Evolutionary conservation across 2,329 filamentous ascomycete genomes (phyloP).

Genomic region (Daldinia sp.): DNA sequence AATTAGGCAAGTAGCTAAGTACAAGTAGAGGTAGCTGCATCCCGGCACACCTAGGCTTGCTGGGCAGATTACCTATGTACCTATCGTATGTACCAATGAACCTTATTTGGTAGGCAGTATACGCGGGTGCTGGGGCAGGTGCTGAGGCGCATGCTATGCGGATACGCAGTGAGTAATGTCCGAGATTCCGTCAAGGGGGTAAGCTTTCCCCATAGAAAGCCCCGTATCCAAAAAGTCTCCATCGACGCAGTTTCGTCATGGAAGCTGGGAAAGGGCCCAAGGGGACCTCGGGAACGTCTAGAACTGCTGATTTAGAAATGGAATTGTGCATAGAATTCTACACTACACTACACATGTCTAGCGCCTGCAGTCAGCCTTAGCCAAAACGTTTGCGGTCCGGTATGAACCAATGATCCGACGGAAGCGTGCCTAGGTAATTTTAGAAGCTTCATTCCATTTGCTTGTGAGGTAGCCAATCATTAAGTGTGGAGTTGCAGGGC

Average conservation of each 20-base stretch:
- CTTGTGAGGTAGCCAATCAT: not conserved
- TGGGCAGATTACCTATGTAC: slow-evolving; percentile 1
- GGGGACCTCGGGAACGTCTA: not conserved
- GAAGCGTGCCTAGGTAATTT: slow-evolving; percentile 5
- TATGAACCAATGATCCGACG: slow-evolving; percentile 12
- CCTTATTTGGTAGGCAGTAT: slow-evolving; percentile 11
- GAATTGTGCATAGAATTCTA: not conserved
- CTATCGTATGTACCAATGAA: not conserved
- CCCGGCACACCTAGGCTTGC: not conserved
- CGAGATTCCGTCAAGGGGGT: slow-evolving; percentile 35
- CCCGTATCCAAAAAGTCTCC: slow-evolving; percentile 17
- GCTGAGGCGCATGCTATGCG: slow-evolving; percentile 22
- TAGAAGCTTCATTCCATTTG: slow-evolving; percentile 3
- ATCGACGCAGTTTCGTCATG: slow-evolving; percentile 27
- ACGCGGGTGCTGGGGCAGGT: not conserved
- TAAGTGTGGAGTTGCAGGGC: not conserved
- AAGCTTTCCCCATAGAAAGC: slow-evolving; percentile 34
- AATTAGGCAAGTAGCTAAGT: slow-evolving; percentile 33
- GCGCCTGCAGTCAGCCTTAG: slow-evolving; percentile 22
- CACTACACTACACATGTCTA: not conserved
- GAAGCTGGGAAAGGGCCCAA: not conserved
- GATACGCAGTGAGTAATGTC: slow-evolving; percentile 41
- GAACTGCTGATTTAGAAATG: not conserved
- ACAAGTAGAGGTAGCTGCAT: slow-evolving; percentile 19
- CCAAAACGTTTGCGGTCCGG: slow-evolving; percentile 31